These are phyloP conservation scores for Epichloe amarillans DNA, from an alignment of 2,329 filamentous ascomycete genomes.

Conservation along the genomic window DNA sequence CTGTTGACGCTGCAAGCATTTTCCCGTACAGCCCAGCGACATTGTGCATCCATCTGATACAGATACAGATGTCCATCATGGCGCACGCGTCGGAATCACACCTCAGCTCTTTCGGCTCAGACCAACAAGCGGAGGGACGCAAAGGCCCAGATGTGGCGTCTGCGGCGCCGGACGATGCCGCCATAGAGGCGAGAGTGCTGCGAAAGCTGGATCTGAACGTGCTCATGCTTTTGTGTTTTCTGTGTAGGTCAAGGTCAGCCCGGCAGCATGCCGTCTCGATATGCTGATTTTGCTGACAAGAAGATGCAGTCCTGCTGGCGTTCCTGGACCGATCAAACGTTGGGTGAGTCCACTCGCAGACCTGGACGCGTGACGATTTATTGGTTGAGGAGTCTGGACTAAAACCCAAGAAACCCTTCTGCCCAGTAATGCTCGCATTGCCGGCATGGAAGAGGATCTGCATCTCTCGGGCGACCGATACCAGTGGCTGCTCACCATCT, in stretches of 20 bases:
- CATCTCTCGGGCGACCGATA: slow-evolving; percentile 10
- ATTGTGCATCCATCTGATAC: neutral
- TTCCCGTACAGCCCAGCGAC: neutral
- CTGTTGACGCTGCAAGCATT: no score
- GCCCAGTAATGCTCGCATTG: slow-evolving; percentile 11
- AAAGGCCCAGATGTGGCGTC: neutral
- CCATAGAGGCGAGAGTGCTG: neutral
- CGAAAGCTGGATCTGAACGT: slow-evolving; percentile 1
- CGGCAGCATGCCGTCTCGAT: neutral
- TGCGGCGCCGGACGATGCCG: neutral
- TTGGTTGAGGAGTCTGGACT: neutral
- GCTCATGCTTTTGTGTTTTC: neutral
- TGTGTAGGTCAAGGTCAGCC: slow-evolving; percentile 1
- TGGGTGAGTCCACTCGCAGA: slow-evolving; percentile 5
- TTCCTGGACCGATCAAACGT: slow-evolving; percentile 12
- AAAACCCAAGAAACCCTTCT: neutral
- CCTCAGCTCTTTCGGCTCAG: neutral
- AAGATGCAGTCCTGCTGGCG: slow-evolving; percentile 7
- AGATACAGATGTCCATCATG: neutral
- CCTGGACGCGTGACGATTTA: no score
- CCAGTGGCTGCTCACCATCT: slow-evolving; percentile 12
- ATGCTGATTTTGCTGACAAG: neutral
- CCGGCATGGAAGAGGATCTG: slow-evolving; percentile 10
- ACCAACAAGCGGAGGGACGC: neutral
- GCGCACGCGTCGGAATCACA: neutral